Base-by-base conservation (phyloP, 2,329 filamentous ascomycete species). In the Phyllosticta ampelicida region DNA sequence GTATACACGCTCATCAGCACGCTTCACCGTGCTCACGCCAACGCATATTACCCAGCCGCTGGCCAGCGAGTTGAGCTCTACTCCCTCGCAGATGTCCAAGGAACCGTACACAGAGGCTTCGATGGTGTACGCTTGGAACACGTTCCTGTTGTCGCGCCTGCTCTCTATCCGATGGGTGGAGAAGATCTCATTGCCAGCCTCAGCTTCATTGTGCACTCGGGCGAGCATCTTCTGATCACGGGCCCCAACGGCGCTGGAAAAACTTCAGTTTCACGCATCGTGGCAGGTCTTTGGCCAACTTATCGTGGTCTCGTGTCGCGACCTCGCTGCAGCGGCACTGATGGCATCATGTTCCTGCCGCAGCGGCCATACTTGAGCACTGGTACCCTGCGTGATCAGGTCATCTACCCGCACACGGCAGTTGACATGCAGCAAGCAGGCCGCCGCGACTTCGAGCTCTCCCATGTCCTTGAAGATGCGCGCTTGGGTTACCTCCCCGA, bases 311-410 rank as follows among this genome's bases (percentile, higher is more conserved):
- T 99, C 1, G 89, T 96, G 18, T 95, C 88, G 60, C 84, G 91
- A 1, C 92, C 94, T 2, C 89, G 94, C 67, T 80, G 77, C 48
- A 82, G 83, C 49, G 90, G 90, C 48, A 80, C 86, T 62, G 92
- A 97, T 63, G 94, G 94, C 60, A 95, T 99, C 75, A 97, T 99
- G 91, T 97, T 99, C 74, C 80, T 99, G 10, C 94, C 94, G 0
- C 94, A 99, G 71, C 82, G 92, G 16, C 90, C 92, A 0, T 97
- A 97, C 67, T 82, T 97, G 30, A 92, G 86, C 70, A 87, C 92
- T 20, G 94, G 94, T 36, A 97, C 94, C 1, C 78, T 97, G 9
- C 86, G 94, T 23, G 95, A 99, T 67, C 95, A 99, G 74, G 90
- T 99, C 66, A 96, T 97, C 68, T 99, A 99, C 65, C 94, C 94